phyloP scores from a whole-genome alignment of 2,329 filamentous ascomycete genomes.

The Aspergillus pseudoglaucus region DNA sequence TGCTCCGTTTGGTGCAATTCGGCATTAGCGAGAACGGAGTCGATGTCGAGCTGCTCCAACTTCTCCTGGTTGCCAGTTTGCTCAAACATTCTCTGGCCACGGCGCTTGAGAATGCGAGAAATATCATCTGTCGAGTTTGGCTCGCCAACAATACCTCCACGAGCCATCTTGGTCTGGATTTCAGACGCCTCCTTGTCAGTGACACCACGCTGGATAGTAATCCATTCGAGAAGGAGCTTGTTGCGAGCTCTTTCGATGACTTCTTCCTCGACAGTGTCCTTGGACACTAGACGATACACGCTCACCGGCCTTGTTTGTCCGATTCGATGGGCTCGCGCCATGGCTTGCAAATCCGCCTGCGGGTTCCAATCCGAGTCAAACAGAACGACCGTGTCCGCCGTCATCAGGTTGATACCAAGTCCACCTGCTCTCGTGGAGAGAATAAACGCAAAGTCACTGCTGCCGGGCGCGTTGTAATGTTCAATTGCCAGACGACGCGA shows the following conservation, averaged over 20 bases:
- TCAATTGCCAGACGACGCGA: conserved; percentile 91
- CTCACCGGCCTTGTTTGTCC: conserved; percentile 94
- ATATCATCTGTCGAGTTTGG: conserved; percentile 92
- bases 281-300: conserved; percentile 92
- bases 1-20: conserved; percentile 96
- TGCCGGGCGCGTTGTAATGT: conserved; percentile 95
- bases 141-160: conserved; percentile 60
- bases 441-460: conserved; percentile 92
- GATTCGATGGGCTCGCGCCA: conserved; percentile 96
- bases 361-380: conserved; percentile 98
- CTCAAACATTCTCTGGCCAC: conserved; percentile 99
- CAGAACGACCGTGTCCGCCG: conserved; percentile 92
- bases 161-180: conserved; percentile 68
- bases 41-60: conserved; percentile 93
- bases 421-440: conserved; percentile 93
- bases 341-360: conserved; percentile 93
- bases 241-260: conserved; percentile 93
- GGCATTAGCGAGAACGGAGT: conserved; percentile 91
- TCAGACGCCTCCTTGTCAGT: conserved; percentile 88
- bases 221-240: conserved; percentile 93
- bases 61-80: conserved; percentile 95
- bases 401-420: conserved; percentile 98
- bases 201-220: conserved; percentile 93
- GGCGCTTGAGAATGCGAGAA: conserved; percentile 90
- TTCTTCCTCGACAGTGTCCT: conserved; percentile 97